These are phyloP conservation scores for Nakazawaea ernobii DNA, from an alignment of 805 yeast species.

Conservation along the genomic window DNA sequence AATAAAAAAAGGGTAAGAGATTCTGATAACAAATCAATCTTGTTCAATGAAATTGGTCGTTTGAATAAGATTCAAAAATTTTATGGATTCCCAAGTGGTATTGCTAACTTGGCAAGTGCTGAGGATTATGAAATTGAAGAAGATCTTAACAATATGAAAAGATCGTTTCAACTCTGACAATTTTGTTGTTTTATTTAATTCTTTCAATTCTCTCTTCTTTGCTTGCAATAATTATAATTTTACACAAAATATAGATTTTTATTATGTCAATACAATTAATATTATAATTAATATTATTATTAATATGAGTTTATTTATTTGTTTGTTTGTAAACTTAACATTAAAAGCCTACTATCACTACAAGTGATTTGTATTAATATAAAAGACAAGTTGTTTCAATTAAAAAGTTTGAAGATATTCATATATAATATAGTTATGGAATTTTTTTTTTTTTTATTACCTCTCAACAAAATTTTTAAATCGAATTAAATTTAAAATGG, in stretches of 20 bases:
- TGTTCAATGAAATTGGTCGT: conserved; percentile 61
- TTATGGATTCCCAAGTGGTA: conserved; percentile 81
- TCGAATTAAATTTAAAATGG: conserved; percentile 8
- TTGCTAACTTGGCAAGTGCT: conserved; percentile 54
- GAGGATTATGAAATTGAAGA: conserved; percentile 66
- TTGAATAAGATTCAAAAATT: conserved; percentile 61
- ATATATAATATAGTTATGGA: no score
- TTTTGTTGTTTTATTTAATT: background rate
- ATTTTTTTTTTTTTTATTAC: no score
- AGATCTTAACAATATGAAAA: conserved; percentile 66
- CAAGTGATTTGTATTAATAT: no score
- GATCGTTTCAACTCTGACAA: background rate
- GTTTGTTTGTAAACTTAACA: no score
- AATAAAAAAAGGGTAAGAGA: conserved; percentile 26
- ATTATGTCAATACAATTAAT: no score
- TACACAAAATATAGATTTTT: no score
- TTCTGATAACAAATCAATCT: conserved; percentile 34
- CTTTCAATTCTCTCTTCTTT: background rate
- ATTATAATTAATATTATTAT: no score
- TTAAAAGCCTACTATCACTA: no score
- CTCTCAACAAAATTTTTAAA: no score
- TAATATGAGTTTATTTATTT: no score
- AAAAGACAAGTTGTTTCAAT: no score
- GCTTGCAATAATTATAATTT: background rate
- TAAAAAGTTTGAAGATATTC: background rate